Conservation (phyloP, 768 basidiomycete species). For the Boletus sensibilis region DNA sequence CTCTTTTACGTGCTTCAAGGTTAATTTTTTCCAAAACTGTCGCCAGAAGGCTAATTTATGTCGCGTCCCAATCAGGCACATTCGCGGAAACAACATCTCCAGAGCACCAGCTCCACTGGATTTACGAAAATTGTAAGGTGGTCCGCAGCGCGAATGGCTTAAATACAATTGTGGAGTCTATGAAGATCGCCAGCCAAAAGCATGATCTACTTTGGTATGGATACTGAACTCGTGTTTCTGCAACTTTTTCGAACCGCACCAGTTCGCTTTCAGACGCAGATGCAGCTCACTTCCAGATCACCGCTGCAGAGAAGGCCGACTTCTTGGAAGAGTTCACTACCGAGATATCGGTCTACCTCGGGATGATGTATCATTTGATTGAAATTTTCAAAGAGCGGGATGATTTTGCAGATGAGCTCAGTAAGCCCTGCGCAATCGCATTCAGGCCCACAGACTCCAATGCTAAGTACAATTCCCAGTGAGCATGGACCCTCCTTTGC, state of each 20-base stretch:
- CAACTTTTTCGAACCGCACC: conserved; percentile 6
- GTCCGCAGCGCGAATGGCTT: conserved; percentile 84
- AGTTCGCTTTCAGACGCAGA: conserved; percentile 79
- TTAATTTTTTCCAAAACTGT: conserved; percentile 26
- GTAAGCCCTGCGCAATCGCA: conserved; percentile 48
- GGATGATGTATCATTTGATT: conserved; percentile 92
- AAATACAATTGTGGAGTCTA: conserved; percentile 76
- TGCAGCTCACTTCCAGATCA: conserved; percentile 67
- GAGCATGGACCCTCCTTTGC: conserved; percentile 92
- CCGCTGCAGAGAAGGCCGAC: conserved; percentile 68
- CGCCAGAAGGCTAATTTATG: conserved; percentile 7
- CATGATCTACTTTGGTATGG: conserved; percentile 78
- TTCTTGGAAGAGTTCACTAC: conserved; percentile 88
- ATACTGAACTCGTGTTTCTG: not conserved
- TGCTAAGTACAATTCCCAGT: conserved; percentile 48
- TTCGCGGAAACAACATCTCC: conserved; percentile 90
- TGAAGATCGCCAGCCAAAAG: conserved; percentile 86
- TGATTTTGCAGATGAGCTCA: conserved; percentile 94
- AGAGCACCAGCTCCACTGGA: conserved; percentile 94
- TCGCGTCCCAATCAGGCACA: conserved; percentile 52
- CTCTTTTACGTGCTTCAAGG: conserved; percentile 94
- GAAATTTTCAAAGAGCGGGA: conserved; percentile 93
- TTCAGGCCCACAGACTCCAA: not conserved
- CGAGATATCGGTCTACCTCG: conserved; percentile 90
- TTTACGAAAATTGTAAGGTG: conserved; percentile 89